Conservation (phyloP, 192 early-diverging fungal genomes). For the Dissophora ornata region DNA sequence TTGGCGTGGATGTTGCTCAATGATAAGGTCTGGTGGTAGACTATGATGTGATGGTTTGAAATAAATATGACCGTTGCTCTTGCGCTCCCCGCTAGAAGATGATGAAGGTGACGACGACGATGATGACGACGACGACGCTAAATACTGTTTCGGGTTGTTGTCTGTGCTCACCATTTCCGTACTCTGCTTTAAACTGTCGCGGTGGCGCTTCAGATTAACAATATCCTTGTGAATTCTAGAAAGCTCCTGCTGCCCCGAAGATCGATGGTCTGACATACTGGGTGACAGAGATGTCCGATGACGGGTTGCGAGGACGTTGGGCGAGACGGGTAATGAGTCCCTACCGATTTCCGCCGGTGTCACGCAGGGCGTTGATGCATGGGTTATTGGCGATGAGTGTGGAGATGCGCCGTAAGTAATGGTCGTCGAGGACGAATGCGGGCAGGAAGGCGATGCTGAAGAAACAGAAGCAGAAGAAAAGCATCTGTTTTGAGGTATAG, state of each 20-base stretch:
- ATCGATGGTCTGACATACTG: too few species aligned
- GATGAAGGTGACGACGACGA: conserved; percentile 15
- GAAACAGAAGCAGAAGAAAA: conserved; percentile 12
- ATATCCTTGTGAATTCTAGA: conserved; percentile 25
- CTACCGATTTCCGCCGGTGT: background rate
- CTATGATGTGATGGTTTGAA: conserved; percentile 42
- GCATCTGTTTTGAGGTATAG: background rate
- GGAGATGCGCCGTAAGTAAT: conserved; percentile 19
- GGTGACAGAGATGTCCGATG: too few species aligned
- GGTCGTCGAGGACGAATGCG: conserved; percentile 29
- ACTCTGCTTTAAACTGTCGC: conserved; percentile 11
- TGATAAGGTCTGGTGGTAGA: background rate
- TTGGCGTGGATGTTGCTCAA: conserved; percentile 9
- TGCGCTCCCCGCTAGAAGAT: background rate
- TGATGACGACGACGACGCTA: background rate
- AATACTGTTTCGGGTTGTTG: background rate
- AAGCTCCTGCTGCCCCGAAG: conserved; percentile 1
- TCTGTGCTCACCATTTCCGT: background rate
- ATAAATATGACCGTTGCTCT: conserved; percentile 21
- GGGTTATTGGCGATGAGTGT: conserved; percentile 8
- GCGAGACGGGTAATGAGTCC: conserved; percentile 1
- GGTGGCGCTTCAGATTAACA: conserved; percentile 33
- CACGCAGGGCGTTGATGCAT: background rate
- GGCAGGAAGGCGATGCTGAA: background rate
- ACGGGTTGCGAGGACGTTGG: background rate